Evolutionary conservation across 305 asterid species (phyloP).

Genomic region (Stenogyne calaminthoides): DNA sequence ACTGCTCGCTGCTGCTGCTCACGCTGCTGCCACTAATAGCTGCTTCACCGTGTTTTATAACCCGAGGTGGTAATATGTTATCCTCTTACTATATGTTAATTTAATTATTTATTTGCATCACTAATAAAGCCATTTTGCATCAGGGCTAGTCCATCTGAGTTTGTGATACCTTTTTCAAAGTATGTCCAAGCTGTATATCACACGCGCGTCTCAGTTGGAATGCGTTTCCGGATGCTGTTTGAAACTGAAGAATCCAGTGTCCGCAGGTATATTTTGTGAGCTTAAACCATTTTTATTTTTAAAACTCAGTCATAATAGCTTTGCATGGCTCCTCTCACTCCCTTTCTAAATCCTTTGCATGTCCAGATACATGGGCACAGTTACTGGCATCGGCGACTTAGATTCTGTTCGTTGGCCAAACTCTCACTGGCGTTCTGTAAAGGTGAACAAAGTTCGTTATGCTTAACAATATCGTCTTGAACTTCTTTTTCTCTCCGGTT

Average conservation of each 20-base stretch:
- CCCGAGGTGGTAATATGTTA: conserved; percentile 37
- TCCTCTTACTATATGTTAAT: neutral
- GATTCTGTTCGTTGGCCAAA: conserved; percentile 65
- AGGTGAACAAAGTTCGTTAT: conserved; percentile 36
- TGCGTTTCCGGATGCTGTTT: conserved; percentile 92
- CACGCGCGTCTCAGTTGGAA: conserved; percentile 87
- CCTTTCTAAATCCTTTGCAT: neutral
- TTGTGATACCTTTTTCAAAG: conserved; percentile 84
- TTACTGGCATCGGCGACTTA: conserved; percentile 58
- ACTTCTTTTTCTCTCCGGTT: neutral
- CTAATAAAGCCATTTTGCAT: conserved; percentile 28
- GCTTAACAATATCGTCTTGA: neutral
- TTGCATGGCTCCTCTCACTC: neutral
- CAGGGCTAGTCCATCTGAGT: conserved; percentile 96
- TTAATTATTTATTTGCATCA: neutral
- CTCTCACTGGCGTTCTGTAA: conserved; percentile 64
- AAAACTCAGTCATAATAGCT: neutral
- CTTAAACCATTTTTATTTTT: no score
- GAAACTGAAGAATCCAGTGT: conserved; percentile 98
- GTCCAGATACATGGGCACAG: conserved; percentile 63
- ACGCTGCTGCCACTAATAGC: conserved; percentile 2
- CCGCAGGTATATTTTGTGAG: conserved; percentile 57
- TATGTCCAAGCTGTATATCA: conserved; percentile 83
- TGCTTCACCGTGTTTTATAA: conserved; percentile 60
- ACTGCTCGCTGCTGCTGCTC: conserved; percentile 10